Conservation (phyloP, 148 eudicot species). For the Chenopodium formosanum region DNA sequence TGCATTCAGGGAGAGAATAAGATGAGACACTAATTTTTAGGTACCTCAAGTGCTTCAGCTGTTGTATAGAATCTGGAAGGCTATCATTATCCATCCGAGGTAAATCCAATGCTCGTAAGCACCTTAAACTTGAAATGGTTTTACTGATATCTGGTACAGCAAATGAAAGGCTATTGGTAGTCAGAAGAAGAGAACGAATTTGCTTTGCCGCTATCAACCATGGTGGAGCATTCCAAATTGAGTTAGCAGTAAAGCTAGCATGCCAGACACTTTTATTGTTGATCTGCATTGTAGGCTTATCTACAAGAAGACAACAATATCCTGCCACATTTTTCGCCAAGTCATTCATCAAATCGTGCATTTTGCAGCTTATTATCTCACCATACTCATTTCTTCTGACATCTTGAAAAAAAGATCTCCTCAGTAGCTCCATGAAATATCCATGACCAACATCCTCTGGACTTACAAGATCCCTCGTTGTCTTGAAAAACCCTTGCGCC, state of each 20-base stretch:
- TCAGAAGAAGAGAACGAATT: neutral
- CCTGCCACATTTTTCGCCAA: slow-evolving; percentile 7
- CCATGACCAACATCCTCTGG: slow-evolving; percentile 9
- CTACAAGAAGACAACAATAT: neutral
- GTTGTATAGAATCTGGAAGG: slow-evolving; percentile 6
- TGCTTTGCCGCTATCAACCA: neutral
- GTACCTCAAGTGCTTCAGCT: slow-evolving; percentile 22
- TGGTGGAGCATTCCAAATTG: neutral
- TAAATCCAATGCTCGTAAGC: slow-evolving; percentile 5
- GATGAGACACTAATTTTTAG: neutral
- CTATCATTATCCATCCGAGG: neutral
- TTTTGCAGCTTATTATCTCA: neutral
- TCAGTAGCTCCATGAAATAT: neutral
- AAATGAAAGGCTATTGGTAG: neutral
- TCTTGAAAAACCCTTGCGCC: slow-evolving; percentile 4
- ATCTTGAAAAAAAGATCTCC: slow-evolving; percentile 2
- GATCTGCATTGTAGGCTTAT: neutral
- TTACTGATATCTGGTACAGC: neutral
- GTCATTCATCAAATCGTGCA: slow-evolving; percentile 20
- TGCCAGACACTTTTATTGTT: neutral
- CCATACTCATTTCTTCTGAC: neutral
- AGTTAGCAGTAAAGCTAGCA: neutral
- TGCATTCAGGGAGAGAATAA: slow-evolving; percentile 6
- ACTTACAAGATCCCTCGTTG: neutral
- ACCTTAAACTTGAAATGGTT: neutral